phyloP scores from a whole-genome alignment of 2,329 filamentous ascomycete species.

The Fusarium xyrophilum region DNA sequence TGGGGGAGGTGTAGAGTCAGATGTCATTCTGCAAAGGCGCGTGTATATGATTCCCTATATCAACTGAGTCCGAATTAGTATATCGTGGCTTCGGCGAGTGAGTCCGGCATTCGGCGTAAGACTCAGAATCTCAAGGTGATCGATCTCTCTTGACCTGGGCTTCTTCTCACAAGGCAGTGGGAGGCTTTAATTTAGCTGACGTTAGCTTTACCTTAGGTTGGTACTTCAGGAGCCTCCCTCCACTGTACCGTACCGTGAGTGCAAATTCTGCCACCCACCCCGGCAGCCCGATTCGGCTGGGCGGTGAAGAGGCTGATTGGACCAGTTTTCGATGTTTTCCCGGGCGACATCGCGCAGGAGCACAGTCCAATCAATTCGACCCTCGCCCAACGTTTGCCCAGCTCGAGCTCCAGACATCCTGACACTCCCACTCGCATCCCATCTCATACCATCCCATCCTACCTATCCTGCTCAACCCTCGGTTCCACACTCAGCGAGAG shows the following conservation, averaged over 20 bases:
- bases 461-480: conserved; percentile 10
- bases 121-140: conserved; percentile 13
- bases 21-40: conserved; percentile 27
- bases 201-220: conserved; percentile 4
- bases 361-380: conserved; percentile 37
- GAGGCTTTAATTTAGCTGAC: not conserved
- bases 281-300: conserved; percentile 1
- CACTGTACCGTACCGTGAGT: not conserved
- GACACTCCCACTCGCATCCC: conserved; percentile 4
- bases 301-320: conserved; percentile 35
- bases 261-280: conserved; percentile 21
- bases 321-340: conserved; percentile 1
- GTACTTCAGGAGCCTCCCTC: not conserved
- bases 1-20: conserved; percentile 21
- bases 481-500: conserved; percentile 38
- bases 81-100: not conserved
- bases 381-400: conserved; percentile 28
- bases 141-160: conserved; percentile 18
- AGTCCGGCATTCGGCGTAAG: not conserved
- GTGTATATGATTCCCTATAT: not conserved
- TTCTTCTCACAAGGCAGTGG: conserved; percentile 8
- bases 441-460: not conserved
- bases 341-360: conserved; percentile 16
- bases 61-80: not conserved
- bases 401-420: conserved; percentile 36